Conservation (phyloP, 805 yeast species). For the Lipomyces yamanashiensis region DNA sequence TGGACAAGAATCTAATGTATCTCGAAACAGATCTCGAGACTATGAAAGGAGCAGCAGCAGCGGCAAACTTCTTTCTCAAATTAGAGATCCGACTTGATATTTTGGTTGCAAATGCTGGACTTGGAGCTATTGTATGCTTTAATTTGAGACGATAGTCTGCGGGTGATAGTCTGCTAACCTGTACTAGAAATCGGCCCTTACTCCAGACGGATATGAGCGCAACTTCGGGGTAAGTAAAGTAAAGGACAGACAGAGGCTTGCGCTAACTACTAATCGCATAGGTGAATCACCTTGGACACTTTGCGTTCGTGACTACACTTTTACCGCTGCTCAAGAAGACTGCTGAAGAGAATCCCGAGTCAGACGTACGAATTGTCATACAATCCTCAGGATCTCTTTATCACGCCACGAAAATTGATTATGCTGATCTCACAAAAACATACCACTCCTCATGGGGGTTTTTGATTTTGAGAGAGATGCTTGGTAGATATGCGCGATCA, state of each 20-base stretch:
- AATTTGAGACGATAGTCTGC: neutral
- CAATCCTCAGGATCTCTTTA: constrained; percentile 22
- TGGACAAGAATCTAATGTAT: constrained; percentile 21
- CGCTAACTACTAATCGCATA: neutral
- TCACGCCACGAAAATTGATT: constrained; percentile 20
- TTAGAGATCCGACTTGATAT: constrained; percentile 58
- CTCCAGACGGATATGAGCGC: constrained; percentile 32
- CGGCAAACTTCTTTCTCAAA: constrained; percentile 47
- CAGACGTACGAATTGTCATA: constrained; percentile 29
- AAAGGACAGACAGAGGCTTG: neutral
- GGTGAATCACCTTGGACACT: constrained; percentile 34
- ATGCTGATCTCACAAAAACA: constrained; percentile 13
- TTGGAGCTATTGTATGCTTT: constrained; percentile 27
- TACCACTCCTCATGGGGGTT: constrained; percentile 8
- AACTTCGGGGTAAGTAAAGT: constrained; percentile 25
- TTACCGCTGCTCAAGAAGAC: constrained; percentile 28
- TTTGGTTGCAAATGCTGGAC: constrained; percentile 76
- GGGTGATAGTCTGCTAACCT: neutral
- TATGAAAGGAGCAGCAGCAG: constrained; percentile 24
- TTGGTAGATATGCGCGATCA: constrained; percentile 31
- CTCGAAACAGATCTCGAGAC: constrained; percentile 32
- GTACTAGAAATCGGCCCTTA: constrained; percentile 23
- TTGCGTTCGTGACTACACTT: constrained; percentile 33
- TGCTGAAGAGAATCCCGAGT: constrained; percentile 18
- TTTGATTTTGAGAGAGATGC: constrained; percentile 18